Base-by-base conservation (phyloP, 371 early-diverging fungal genomes). In the Nematocida parisii region DNA sequence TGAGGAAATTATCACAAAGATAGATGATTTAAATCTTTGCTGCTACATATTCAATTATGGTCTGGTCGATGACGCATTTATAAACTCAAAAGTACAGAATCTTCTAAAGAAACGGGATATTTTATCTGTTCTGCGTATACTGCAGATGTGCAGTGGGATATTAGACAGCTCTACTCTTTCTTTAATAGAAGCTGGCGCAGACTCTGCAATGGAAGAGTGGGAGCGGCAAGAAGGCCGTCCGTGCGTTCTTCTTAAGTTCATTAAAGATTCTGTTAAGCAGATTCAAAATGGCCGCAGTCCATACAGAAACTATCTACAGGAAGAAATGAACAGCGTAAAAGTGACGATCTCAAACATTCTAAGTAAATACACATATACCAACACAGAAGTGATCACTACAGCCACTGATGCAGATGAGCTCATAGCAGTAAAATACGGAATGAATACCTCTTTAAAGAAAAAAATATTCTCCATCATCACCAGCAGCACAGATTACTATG, bases 391-490 rank as follows among this genome's bases (percentile, higher is more conserved):
- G 9, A 82, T 70, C 18, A 57, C 71, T 1, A 56, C 52, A 58
- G 57, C 70, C 18, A 52, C 56, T 1, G 80, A 70, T 42, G 39
- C 50, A 33, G 71, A 54, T 20, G 70, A 77, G 18, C 18, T n/a
- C 6, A 45, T 71, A 18, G 80, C 80, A 6, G 47, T 39, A 7
- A 77, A 70, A 42, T 77, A 47, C 62, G 80, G 80, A 18, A 77
- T 77, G 80, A 77, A 77, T 45, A 77, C 80, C 5, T 27, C 57
- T 4, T 71, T 77, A 44, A 77, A 77, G 66, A 77, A 77, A 71
- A 56, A 66, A 24, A 54, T 77, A 46, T 77, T 77, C 60, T 15
- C 13, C 40, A 77, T 77, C 15, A 9, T 77, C 5, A 57, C 71
- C 6, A 60, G 33, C 4, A 77, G 80, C 58, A 33, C 46, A 71